phyloP scores from a whole-genome alignment of 805 yeast species.

The Candida rishiriensis region DNA sequence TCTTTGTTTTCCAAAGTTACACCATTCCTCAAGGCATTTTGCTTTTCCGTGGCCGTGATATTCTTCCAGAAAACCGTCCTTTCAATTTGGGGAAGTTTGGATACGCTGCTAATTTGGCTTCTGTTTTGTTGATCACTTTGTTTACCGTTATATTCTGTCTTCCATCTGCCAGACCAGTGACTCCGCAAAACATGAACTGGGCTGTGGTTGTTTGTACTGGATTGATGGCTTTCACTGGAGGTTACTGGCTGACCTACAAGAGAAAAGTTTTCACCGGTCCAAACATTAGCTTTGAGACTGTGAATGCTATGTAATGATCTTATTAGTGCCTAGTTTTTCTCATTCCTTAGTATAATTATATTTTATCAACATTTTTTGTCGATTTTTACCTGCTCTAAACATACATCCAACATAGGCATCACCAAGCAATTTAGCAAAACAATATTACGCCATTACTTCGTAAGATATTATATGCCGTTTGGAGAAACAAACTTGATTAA shows the following conservation, averaged over 20 bases:
- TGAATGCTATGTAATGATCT: no score
- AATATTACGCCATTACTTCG: no score
- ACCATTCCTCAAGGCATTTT: slow-evolving; percentile 44
- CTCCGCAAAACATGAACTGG: slow-evolving; percentile 39
- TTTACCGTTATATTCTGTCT: slow-evolving; percentile 35
- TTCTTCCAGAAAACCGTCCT: slow-evolving; percentile 13
- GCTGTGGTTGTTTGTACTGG: slow-evolving; percentile 33
- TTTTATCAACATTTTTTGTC: no score
- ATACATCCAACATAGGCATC: no score
- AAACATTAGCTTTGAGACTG: not conserved
- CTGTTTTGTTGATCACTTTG: slow-evolving; percentile 20
- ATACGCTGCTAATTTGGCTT: slow-evolving; percentile 27
- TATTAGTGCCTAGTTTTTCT: no score
- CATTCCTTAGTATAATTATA: no score
- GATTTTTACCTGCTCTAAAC: no score
- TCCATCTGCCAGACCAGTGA: slow-evolving; percentile 38
- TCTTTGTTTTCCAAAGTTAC: slow-evolving; percentile 36
- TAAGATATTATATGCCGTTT: no score
- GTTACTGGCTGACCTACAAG: slow-evolving; percentile 5
- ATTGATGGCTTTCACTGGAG: slow-evolving; percentile 1
- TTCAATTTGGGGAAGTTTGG: slow-evolving; percentile 38
- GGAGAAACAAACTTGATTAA: no score
- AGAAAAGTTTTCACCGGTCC: slow-evolving; percentile 10
- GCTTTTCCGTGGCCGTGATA: slow-evolving; percentile 34
- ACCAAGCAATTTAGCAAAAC: no score